Percentiles rank a stretch among this genome's conserved stretches.
Evolutionary conservation across 306 rosid genomes (phyloP).

Genomic region (Trifolium dubium): DNA sequence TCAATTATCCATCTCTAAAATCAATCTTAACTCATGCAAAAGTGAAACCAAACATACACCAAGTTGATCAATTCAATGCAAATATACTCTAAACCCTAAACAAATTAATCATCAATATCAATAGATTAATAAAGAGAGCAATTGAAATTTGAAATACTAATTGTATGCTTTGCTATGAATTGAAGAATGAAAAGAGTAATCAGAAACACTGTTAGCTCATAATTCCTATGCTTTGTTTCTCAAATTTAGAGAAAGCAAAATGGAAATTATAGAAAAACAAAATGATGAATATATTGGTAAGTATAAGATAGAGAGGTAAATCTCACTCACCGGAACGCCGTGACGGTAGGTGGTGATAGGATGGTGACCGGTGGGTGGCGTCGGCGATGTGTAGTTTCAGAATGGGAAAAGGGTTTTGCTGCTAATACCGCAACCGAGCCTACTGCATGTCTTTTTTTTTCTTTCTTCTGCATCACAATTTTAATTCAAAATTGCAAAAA

Average conservation of each 20-base stretch:
- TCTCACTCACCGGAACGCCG: neutral
- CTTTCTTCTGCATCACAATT: too few species aligned
- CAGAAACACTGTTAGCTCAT: neutral
- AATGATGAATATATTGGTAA: neutral
- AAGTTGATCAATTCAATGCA: neutral
- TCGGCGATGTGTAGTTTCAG: neutral
- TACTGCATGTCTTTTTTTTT: too few species aligned
- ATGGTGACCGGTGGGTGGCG: neutral
- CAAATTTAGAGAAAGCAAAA: neutral
- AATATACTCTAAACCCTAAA: neutral
- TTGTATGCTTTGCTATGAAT: neutral
- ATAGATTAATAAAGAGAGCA: neutral
- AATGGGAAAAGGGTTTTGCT: neutral
- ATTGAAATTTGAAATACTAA: neutral
- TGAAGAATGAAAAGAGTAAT: neutral
- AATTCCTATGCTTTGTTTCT: neutral
- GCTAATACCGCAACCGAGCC: neutral
- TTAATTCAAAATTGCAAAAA: too few species aligned
- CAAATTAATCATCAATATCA: neutral
- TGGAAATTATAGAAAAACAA: neutral
- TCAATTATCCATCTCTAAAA: too few species aligned
- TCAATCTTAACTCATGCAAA: too few species aligned
- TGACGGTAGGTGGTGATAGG: neutral
- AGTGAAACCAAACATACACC: too few species aligned
- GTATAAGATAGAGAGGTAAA: neutral